phyloP scores from a whole-genome alignment of 2,329 filamentous ascomycete species.

The Neofusicoccum parvum region DNA sequence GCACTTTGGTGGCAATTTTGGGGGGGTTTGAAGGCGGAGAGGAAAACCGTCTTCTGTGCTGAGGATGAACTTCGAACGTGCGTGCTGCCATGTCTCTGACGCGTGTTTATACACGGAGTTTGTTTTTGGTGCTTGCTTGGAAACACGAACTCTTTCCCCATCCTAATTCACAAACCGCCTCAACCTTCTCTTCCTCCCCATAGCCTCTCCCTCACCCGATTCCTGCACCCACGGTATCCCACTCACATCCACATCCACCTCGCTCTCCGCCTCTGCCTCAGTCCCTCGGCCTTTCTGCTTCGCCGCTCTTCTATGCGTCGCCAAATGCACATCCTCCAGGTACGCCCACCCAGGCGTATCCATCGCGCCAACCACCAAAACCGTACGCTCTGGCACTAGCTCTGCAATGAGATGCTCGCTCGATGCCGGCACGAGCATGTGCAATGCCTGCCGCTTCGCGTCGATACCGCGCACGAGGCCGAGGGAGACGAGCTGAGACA shows the following conservation, averaged over 20 bases:
- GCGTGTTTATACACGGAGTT: no score
- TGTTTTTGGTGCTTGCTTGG: no score
- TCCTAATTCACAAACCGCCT: conserved; percentile 16
- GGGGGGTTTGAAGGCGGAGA: no score
- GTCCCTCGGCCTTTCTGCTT: not conserved
- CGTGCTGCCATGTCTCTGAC: no score
- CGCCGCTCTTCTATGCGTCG: not conserved
- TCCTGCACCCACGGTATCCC: conserved; percentile 19
- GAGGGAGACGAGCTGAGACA: conserved; percentile 63
- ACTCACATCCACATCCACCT: not conserved
- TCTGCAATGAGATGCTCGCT: conserved; percentile 29
- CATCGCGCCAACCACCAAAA: conserved; percentile 36
- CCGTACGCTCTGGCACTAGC: conserved; percentile 32
- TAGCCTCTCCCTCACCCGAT: not conserved
- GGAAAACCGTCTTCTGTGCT: no score
- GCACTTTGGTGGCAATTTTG: no score
- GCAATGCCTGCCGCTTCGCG: conserved; percentile 53
- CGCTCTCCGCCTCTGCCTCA: not conserved
- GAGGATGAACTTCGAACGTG: no score
- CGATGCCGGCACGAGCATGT: conserved; percentile 65
- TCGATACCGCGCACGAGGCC: conserved; percentile 74
- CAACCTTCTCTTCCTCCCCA: conserved; percentile 18
- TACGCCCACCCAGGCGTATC: conserved; percentile 40
- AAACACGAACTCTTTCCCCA: not conserved
- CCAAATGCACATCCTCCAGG: conserved; percentile 32